Percentiles rank a stretch among this genome's conserved stretches.
Conservation (phyloP, 169 alveolate species). For the Eimeria necatrix region DNA sequence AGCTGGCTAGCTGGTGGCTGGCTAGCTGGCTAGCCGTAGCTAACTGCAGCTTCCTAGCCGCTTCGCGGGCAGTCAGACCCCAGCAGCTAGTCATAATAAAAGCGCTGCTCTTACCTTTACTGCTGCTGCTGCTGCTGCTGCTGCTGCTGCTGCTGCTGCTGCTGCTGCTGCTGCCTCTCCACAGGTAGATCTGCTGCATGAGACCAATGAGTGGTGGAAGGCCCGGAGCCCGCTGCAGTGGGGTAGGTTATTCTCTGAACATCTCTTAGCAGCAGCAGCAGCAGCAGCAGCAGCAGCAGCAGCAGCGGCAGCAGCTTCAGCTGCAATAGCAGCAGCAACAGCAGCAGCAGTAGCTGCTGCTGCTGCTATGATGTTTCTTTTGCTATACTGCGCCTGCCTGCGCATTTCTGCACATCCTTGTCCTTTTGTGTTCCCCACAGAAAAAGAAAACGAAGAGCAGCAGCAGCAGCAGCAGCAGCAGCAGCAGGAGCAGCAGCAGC, state of each 20-base stretch:
- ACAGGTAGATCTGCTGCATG: conserved; percentile 49
- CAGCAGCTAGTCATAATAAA: too few relatives aligned
- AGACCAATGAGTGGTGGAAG: conserved; percentile 44
- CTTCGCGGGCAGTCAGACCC: too few relatives aligned
- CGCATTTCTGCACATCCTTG: background rate
- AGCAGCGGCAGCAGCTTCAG: background rate
- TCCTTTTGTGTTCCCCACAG: background rate
- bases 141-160: background rate
- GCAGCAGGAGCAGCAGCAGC: conserved; percentile 16
- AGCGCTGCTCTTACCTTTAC: background rate
- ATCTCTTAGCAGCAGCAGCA: background rate
- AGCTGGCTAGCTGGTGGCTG: background rate
- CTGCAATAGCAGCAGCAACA: background rate
- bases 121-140: background rate
- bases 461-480: background rate
- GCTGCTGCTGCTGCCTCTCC: background rate
- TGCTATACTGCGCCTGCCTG: background rate
- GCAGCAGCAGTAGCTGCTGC: background rate
- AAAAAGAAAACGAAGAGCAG: background rate
- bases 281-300: background rate
- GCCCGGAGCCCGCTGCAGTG: conserved; percentile 13
- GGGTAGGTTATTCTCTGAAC: background rate
- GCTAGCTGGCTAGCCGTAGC: background rate
- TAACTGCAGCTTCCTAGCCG: background rate
- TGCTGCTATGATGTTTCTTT: background rate